phyloP scores from a whole-genome alignment of 768 basidiomycete species.

The Tulasnella sp. region DNA sequence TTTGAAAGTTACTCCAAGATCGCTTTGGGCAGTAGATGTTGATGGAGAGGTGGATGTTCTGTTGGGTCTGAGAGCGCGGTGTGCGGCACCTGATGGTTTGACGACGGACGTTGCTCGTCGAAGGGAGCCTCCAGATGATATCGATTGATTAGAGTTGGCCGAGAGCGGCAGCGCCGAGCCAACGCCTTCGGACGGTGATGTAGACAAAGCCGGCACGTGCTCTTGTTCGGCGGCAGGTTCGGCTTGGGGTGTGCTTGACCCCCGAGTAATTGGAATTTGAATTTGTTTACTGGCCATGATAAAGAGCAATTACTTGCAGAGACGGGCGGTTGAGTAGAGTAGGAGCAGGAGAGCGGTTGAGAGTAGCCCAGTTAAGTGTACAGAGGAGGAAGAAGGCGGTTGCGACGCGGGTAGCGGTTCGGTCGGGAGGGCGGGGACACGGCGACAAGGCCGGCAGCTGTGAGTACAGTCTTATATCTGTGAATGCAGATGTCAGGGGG shows the following conservation, averaged over 20 bases:
- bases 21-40: not conserved
- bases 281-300: not conserved
- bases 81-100: constrained; percentile 9
- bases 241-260: not conserved
- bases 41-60: not conserved
- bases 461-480: not conserved
- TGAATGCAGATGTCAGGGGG: not conserved
- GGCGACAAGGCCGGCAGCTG: not conserved
- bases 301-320: not conserved
- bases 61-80: not conserved
- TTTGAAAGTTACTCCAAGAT: not conserved
- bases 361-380: constrained; percentile 1
- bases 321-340: not conserved
- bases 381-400: not conserved
- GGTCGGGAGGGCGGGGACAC: not conserved
- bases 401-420: not conserved
- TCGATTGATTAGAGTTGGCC: constrained; percentile 15
- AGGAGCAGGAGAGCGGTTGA: not conserved
- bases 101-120: not conserved
- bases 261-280: not conserved
- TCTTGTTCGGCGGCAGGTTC: not conserved
- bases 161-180: not conserved
- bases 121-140: constrained; percentile 8
- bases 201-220: not conserved
- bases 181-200: not conserved